Conservation (phyloP, 768 basidiomycete species). For the Termitomyces sp. region DNA sequence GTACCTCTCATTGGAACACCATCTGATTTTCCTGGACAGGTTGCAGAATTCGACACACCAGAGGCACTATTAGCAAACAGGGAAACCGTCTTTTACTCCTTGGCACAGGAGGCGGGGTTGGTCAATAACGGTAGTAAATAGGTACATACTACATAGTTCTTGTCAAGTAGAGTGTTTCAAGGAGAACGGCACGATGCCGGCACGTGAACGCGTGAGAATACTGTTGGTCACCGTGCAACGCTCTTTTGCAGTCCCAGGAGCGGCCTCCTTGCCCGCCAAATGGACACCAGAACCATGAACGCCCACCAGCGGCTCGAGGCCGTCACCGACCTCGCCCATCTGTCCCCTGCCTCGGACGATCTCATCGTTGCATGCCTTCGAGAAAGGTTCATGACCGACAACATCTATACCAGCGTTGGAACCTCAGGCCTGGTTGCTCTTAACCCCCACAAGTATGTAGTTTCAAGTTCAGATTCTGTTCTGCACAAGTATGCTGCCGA, state of each 20-base stretch:
- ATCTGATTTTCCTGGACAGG: conserved; percentile 23
- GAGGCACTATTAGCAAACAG: conserved; percentile 53
- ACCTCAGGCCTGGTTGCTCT: conserved; percentile 75
- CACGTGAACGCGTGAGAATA: conserved; percentile 14
- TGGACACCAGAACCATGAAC: conserved; percentile 34
- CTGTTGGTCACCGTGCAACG: conserved; percentile 13
- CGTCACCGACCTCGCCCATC: conserved; percentile 62
- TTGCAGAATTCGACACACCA: conserved; percentile 82
- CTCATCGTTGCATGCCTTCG: conserved; percentile 80
- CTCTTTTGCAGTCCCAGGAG: background rate
- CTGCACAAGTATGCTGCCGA: conserved; percentile 85
- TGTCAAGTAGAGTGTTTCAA: background rate
- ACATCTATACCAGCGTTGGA: conserved; percentile 74
- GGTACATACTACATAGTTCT: background rate
- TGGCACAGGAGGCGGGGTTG: conserved; percentile 65
- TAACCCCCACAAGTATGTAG: conserved; percentile 90
- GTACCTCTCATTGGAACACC: background rate
- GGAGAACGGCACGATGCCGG: background rate
- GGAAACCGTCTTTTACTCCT: conserved; percentile 54
- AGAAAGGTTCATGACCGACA: conserved; percentile 83
- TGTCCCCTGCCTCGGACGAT: conserved; percentile 75
- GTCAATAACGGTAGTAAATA: background rate
- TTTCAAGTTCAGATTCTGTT: conserved; percentile 78
- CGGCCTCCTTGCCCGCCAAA: conserved; percentile 13
- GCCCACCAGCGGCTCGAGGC: conserved; percentile 71